A percentile compares a stretch with the other conserved stretches of the same genome.
Evolutionary conservation across 2,329 filamentous ascomycete species (phyloP).

Genomic region (Ophiostoma australiae): DNA sequence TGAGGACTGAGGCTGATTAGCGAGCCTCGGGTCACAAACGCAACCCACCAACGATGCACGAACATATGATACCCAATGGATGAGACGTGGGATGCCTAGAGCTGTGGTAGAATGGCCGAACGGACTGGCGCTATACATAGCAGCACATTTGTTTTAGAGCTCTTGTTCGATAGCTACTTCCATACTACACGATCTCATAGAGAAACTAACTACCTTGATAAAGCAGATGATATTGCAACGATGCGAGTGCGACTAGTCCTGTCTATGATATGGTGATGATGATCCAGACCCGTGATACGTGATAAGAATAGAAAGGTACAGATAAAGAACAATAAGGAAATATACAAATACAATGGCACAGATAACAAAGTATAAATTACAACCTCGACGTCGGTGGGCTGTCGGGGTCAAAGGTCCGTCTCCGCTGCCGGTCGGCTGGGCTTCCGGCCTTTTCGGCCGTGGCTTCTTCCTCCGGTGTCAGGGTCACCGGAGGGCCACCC

Average conservation of each 20-base stretch:
- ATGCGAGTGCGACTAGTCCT: background rate
- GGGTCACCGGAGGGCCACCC: slow-evolving; percentile 36
- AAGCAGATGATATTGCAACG: background rate
- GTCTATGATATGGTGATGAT: background rate
- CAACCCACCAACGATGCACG: background rate
- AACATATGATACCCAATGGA: background rate
- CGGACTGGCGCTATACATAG: background rate
- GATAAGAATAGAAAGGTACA: background rate
- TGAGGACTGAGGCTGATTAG: background rate
- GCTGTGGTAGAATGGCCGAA: background rate
- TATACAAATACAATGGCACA: background rate
- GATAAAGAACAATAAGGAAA: background rate
- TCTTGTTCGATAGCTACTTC: too few species aligned
- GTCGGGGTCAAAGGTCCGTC: slow-evolving; percentile 19
- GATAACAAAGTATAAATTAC: background rate
- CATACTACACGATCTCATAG: background rate
- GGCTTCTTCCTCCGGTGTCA: background rate
- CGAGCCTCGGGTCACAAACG: background rate
- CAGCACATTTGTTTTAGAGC: background rate
- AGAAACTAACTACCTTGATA: background rate
- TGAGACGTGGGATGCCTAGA: background rate
- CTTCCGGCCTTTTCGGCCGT: background rate
- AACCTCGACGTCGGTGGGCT: slow-evolving; percentile 17
- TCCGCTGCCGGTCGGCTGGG: slow-evolving; percentile 10
- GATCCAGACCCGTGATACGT: background rate